Conservation (phyloP, 805 yeast genomes). For the Candida ipomoeae region DNA sequence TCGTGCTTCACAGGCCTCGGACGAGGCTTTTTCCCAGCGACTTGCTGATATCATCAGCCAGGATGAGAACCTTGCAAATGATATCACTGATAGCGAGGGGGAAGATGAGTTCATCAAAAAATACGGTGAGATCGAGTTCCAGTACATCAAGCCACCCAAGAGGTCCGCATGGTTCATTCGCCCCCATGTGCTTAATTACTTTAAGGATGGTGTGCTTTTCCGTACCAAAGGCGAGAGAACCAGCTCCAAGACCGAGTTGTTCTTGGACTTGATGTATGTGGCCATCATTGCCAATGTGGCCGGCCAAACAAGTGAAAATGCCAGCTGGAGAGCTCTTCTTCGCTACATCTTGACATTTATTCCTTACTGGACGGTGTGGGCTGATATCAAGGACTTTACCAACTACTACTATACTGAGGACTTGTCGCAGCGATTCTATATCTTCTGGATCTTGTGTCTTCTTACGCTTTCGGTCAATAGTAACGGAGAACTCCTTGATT, state of each 20-base stretch:
- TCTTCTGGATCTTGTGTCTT: constrained; percentile 50
- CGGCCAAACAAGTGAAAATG: constrained; percentile 46
- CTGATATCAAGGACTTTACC: constrained; percentile 60
- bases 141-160: constrained; percentile 43
- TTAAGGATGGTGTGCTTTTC: constrained; percentile 51
- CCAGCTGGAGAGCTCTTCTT: constrained; percentile 44
- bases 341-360: constrained; percentile 48
- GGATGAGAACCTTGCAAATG: neutral
- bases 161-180: constrained; percentile 38
- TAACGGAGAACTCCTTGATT: constrained; percentile 35
- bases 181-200: constrained; percentile 61
- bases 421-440: constrained; percentile 47
- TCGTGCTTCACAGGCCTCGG: neutral
- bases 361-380: constrained; percentile 64
- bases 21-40: neutral
- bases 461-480: constrained; percentile 50
- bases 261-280: constrained; percentile 59
- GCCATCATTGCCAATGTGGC: constrained; percentile 62
- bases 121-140: constrained; percentile 47
- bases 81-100: constrained; percentile 19
- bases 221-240: constrained; percentile 54
- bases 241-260: constrained; percentile 51
- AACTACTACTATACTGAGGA: constrained; percentile 62
- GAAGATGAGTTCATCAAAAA: constrained; percentile 43
- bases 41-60: neutral